Evolutionary conservation across 169 alveolate genomes (phyloP).

Genomic region (Theileria annulata): DNA sequence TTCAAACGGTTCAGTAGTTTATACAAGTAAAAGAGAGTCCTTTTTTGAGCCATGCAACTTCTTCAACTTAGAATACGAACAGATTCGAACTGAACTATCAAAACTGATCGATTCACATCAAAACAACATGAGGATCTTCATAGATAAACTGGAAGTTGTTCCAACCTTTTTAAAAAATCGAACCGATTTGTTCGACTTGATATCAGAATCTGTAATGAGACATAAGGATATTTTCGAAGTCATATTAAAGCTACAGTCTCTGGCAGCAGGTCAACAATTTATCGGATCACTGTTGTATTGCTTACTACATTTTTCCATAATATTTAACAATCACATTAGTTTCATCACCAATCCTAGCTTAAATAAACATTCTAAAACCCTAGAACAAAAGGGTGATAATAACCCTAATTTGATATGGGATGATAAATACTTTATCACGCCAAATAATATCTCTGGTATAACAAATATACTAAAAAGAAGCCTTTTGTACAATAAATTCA

Average conservation of each 20-base stretch:
- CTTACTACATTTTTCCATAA: neutral
- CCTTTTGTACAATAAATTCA: neutral
- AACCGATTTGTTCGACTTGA: neutral
- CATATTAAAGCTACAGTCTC: constrained; percentile 6
- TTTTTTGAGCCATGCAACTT: constrained; percentile 43
- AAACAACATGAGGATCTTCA: constrained; percentile 58
- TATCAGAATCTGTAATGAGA: neutral
- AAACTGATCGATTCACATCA: constrained; percentile 36
- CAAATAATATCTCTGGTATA: neutral
- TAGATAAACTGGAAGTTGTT: constrained; percentile 37
- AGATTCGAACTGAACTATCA: constrained; percentile 28
- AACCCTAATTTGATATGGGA: neutral
- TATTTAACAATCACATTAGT: neutral
- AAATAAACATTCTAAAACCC: neutral
- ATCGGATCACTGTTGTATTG: constrained; percentile 1
- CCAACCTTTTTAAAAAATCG: constrained; percentile 16
- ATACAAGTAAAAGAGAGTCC: neutral
- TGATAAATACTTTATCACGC: neutral
- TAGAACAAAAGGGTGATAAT: neutral
- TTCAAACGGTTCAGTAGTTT: neutral
- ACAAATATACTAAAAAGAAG: neutral
- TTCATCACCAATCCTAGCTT: neutral
- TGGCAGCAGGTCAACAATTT: constrained; percentile 29
- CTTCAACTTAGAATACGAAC: constrained; percentile 18
- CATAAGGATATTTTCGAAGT: neutral